Base-by-base conservation (phyloP, 164 flowering plant genomes). In the Aristolochia contorta region DNA sequence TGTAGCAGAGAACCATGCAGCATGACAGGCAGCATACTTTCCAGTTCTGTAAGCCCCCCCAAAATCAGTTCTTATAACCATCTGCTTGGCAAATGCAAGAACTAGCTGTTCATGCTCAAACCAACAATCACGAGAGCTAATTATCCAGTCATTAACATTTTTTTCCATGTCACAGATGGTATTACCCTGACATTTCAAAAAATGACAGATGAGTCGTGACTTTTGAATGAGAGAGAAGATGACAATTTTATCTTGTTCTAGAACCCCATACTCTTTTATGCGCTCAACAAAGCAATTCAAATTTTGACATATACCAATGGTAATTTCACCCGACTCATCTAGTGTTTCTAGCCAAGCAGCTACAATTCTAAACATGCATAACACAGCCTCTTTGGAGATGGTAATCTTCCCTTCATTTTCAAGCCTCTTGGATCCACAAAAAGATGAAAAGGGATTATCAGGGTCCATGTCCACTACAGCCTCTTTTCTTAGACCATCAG, bases 31-130 rank as follows among this genome's bases (percentile, higher is more conserved):
- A 46, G 94, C 91, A 72, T 67, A 62, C 66, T 59, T 79, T 62
- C 84, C 94, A 70, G 72, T 71, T 71, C 56, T 80, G 71, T 89
- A 87, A 50, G 78, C 80, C 57, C 48, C 70, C 97, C 94, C 87
- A 58, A 74, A 62, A 63, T 80, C 73, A 19, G 37, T 54, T 49
- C 53, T 64, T 0, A 20, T 56, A 45, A 84, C 51, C 71, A 84
- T 70, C 66, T 79, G 68, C 57, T 72, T 69, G 37, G 80, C 72
- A 71, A 66, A 75, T 25, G 67, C 73, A 57, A 77, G 66, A 27
- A 71, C 65, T 53, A 65, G 16, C 47, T 56, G 58, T 75, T 81
- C 90, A 52, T 53, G 71, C 54, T 79, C 72, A 52, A 69, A 56
- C 59, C 75, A 67, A 60, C 68, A 65, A 61, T 27, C 22, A 46